Evolutionary conservation across 257 asterid species (phyloP).

Genomic region (Anisodus tanguticus): DNA sequence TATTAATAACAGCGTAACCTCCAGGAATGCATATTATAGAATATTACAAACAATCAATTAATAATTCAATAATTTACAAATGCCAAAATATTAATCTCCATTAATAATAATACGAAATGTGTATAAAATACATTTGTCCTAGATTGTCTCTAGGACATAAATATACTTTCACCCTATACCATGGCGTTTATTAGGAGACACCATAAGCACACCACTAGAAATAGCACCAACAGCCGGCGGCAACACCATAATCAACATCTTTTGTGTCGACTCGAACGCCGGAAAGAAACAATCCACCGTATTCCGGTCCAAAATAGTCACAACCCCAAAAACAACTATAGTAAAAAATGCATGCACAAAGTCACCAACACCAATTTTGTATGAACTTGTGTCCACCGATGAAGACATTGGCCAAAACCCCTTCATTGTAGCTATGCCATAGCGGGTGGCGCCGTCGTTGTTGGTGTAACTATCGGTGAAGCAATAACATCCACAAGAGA

Average conservation of each 20-base stretch:
- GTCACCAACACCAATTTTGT: conserved; percentile 61
- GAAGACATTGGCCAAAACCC: conserved; percentile 70
- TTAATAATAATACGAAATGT: too few species aligned
- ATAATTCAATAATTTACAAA: too few species aligned
- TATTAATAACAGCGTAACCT: too few species aligned
- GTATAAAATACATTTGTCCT: too few species aligned
- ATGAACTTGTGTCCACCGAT: conserved; percentile 46
- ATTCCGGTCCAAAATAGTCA: conserved; percentile 66
- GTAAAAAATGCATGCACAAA: conserved; percentile 66
- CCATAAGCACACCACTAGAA: conserved; percentile 52
- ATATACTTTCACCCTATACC: conserved; percentile 47
- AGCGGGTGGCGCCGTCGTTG: conserved; percentile 51
- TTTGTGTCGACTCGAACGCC: conserved; percentile 55
- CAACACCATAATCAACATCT: conserved; percentile 59
- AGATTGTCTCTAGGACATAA: too few species aligned
- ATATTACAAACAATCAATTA: too few species aligned
- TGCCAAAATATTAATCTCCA: too few species aligned
- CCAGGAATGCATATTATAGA: too few species aligned
- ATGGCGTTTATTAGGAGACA: conserved; percentile 69
- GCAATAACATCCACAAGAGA: conserved; percentile 68
- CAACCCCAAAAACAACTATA: conserved; percentile 56
- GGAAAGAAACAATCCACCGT: conserved; percentile 75
- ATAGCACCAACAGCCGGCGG: conserved; percentile 67
- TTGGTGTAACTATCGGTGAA: conserved; percentile 82
- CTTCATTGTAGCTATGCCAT: conserved; percentile 66